Conservation (phyloP, 257 asterid species). For the Solanum pinnatisectum region DNA sequence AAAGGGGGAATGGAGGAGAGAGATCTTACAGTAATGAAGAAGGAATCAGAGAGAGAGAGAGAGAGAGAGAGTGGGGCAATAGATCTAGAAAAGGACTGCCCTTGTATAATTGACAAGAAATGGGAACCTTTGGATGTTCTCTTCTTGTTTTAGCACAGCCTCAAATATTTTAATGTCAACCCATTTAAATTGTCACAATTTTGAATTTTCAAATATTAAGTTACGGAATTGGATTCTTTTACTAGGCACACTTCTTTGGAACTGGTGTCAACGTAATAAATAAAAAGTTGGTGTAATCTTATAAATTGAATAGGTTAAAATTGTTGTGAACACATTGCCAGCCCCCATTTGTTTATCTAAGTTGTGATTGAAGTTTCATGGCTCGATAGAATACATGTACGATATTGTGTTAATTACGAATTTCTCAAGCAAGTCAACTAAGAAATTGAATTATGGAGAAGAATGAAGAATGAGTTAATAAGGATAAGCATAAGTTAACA, state of each 20-base stretch:
- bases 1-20: background rate
- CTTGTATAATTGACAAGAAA: slow-evolving; percentile 3
- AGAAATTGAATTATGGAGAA: background rate
- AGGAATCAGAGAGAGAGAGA: background rate
- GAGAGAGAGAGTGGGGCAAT: slow-evolving; percentile 3
- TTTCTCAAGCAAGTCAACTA: background rate
- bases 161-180: background rate
- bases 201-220: background rate
- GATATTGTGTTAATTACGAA: background rate
- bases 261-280: background rate
- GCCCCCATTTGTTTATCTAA: background rate
- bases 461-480: background rate
- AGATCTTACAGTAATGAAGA: slow-evolving; percentile 9
- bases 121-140: background rate
- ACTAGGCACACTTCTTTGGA: background rate
- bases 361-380: background rate
- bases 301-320: background rate
- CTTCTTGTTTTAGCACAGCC: background rate
- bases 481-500: too few relatives aligned
- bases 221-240: too few relatives aligned
- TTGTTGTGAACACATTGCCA: background rate
- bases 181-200: background rate
- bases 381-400: background rate
- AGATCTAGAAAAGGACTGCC: slow-evolving; percentile 22
- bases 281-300: background rate